Evolutionary conservation across 352 stramenopile genomes (phyloP).

Genomic region (Globisporangium paddicum): DNA sequence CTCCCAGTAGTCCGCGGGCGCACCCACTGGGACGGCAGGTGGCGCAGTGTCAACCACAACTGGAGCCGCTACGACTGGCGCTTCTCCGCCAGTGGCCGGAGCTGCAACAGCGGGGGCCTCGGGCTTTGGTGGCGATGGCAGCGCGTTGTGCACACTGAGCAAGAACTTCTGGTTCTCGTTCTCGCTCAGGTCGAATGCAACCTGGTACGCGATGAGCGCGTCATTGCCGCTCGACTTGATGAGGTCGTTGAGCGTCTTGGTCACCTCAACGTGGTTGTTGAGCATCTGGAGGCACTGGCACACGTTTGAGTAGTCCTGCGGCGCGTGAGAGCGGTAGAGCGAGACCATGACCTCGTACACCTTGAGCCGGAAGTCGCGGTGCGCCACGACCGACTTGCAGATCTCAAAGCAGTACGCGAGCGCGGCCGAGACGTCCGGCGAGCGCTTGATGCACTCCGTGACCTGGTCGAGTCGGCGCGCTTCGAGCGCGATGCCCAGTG

Average conservation of each 20-base stretch:
- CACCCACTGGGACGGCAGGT: slow-evolving; percentile 35
- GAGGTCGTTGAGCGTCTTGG: slow-evolving; percentile 86
- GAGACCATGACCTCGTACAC: slow-evolving; percentile 91
- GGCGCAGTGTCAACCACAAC: slow-evolving; percentile 19
- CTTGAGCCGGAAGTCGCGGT: slow-evolving; percentile 93
- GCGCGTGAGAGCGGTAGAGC: slow-evolving; percentile 60
- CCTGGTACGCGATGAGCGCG: slow-evolving; percentile 94
- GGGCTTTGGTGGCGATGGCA: slow-evolving; percentile 59
- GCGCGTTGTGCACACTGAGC: slow-evolving; percentile 82
- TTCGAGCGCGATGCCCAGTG: slow-evolving; percentile 97
- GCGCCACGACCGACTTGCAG: slow-evolving; percentile 90
- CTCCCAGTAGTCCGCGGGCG: slow-evolving; percentile 69
- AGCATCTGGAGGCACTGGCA: slow-evolving; percentile 89
- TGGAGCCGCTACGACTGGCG: slow-evolving; percentile 21
- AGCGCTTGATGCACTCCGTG: slow-evolving; percentile 86
- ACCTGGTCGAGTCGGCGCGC: slow-evolving; percentile 91
- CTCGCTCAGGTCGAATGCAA: slow-evolving; percentile 98
- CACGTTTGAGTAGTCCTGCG: slow-evolving; percentile 67
- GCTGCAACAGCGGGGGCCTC: slow-evolving; percentile 20
- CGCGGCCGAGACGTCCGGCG: slow-evolving; percentile 59
- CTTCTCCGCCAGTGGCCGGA: slow-evolving; percentile 24
- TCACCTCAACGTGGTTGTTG: slow-evolving; percentile 77
- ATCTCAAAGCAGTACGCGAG: slow-evolving; percentile 94
- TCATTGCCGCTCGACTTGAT: slow-evolving; percentile 66
- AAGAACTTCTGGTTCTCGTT: slow-evolving; percentile 98